Evolutionary conservation across 2,329 filamentous ascomycete genomes (phyloP).

Genomic region (Diaporthe aspalathi): DNA sequence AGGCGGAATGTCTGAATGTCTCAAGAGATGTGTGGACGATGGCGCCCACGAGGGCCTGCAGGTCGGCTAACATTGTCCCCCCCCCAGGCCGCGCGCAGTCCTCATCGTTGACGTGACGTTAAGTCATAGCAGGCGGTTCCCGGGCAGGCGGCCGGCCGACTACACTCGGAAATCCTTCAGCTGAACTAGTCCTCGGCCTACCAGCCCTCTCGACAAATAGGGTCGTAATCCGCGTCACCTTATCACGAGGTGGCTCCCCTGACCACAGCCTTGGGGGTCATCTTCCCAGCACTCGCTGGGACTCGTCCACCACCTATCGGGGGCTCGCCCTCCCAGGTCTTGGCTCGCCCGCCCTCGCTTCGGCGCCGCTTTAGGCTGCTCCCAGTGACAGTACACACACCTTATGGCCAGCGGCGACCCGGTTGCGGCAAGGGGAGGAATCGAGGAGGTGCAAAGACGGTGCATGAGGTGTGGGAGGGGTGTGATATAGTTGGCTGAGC

Average conservation of each 20-base stretch:
- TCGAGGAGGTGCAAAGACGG: conserved; percentile 21
- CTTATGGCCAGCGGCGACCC: conserved; percentile 2
- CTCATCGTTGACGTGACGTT: conserved; percentile 1
- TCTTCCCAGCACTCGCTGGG: conserved; percentile 12
- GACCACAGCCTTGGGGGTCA: conserved; percentile 25
- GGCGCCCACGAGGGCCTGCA: conserved; percentile 27
- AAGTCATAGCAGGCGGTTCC: conserved; percentile 18
- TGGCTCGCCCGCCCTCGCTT: conserved; percentile 21
- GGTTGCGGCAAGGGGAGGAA: conserved; percentile 9
- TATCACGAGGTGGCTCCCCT: conserved; percentile 20
- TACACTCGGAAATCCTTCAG: conserved; percentile 21
- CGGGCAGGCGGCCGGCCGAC: conserved; percentile 24
- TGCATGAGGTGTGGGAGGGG: conserved; percentile 26
- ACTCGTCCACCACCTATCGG: conserved; percentile 20
- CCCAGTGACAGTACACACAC: conserved; percentile 22
- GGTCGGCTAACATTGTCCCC: not conserved
- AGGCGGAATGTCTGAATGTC: conserved; percentile 15
- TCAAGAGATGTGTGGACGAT: conserved; percentile 16
- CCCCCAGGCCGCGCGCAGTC: not conserved
- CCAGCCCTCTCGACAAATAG: conserved; percentile 31
- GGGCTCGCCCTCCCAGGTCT: conserved; percentile 21
- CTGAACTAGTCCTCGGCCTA: conserved; percentile 28
- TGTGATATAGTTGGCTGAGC: conserved; percentile 20
- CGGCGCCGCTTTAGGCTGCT: not conserved
- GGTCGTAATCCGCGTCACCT: conserved; percentile 29